Base-by-base conservation (phyloP, 441 rosid genomes). In the Populus hybrid region DNA sequence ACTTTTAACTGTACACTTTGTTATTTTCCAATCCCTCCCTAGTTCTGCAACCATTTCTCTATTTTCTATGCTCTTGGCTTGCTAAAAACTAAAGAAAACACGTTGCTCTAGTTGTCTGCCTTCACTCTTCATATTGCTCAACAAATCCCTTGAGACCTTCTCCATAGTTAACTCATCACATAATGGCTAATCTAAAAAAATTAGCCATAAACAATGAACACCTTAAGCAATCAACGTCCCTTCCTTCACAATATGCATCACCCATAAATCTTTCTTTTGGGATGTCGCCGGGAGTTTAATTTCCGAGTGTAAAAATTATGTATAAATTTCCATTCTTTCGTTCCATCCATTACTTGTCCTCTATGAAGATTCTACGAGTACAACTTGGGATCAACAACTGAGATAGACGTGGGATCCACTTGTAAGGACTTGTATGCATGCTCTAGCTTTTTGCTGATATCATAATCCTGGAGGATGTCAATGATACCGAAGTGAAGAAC, bases 401-500 rank as follows among this genome's bases (percentile, higher is more conserved):
- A 30, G 32, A 30, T 30, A 30, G 32, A 30, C 32, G 32, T 30
- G 32, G 32, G 32, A 30, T 30, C 32, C 32, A 3, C 32, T 30
- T 30, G 32, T 30, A 30, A 30, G 5, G 32, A 30, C 32, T 30
- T 3, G 32, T 30, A 30, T 30, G 32, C 32, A 30, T 30, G 32
- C 32, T 30, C 4, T 30, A 30, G 32, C 32, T 30, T 30, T 30
- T 30, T 30, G 32, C 5, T 30, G 32, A 30, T 30, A 30, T 30
- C 32, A 30, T 30, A 30, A 30, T 30, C 32, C 8, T 24, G 67
- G 57, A 46, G 20, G 11, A 4, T 26, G 36, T 59, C 34, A 69
- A 95, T 95, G 83, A 95, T 86, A 38, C 99, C 98, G 63, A 94
- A 94, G 74, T 90, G 93, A 0, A 94, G 84, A 78, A 95, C 92